Conservation (phyloP, 1,284 basidiomycete species). For the Austroboletus olivaceoglutinosus region DNA sequence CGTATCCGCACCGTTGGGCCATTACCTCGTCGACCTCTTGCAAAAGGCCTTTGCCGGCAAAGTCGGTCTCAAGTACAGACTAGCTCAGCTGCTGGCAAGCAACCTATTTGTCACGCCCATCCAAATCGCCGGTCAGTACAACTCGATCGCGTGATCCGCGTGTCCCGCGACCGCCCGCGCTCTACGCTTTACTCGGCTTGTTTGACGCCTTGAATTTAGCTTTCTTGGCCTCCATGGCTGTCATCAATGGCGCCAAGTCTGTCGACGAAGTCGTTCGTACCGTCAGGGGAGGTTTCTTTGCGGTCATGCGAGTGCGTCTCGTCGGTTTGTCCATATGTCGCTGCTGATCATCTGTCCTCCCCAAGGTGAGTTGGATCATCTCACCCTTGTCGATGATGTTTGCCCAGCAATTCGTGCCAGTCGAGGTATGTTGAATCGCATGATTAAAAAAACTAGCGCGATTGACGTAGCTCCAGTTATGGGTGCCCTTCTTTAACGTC, state of each 20-base stretch:
- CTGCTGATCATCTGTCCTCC: background rate
- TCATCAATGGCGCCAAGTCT: slow-evolving; percentile 80
- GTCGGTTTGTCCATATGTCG: background rate
- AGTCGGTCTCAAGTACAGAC: slow-evolving; percentile 63
- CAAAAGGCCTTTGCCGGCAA: slow-evolving; percentile 78
- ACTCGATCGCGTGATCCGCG: no score
- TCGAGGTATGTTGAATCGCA: slow-evolving; percentile 24
- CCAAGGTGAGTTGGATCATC: slow-evolving; percentile 34
- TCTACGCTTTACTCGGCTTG: no score
- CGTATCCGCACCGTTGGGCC: slow-evolving; percentile 81
- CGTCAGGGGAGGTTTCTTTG: slow-evolving; percentile 72
- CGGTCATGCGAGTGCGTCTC: slow-evolving; percentile 64
- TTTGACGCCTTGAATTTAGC: slow-evolving; percentile 37
- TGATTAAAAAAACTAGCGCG: background rate
- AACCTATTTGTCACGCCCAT: slow-evolving; percentile 80
- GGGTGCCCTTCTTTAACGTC: slow-evolving; percentile 35
- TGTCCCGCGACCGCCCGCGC: no score
- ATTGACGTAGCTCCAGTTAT: slow-evolving; percentile 25
- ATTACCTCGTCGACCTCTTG: slow-evolving; percentile 67
- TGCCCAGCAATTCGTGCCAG: slow-evolving; percentile 34
- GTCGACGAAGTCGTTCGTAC: slow-evolving; percentile 65
- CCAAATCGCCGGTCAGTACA: slow-evolving; percentile 66
- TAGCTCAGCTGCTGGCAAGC: slow-evolving; percentile 75
- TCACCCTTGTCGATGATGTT: slow-evolving; percentile 34
- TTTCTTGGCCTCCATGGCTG: slow-evolving; percentile 75